Evolutionary conservation across 2,329 filamentous ascomycete species (phyloP).

Genomic region (Trichoderma sp.): DNA sequence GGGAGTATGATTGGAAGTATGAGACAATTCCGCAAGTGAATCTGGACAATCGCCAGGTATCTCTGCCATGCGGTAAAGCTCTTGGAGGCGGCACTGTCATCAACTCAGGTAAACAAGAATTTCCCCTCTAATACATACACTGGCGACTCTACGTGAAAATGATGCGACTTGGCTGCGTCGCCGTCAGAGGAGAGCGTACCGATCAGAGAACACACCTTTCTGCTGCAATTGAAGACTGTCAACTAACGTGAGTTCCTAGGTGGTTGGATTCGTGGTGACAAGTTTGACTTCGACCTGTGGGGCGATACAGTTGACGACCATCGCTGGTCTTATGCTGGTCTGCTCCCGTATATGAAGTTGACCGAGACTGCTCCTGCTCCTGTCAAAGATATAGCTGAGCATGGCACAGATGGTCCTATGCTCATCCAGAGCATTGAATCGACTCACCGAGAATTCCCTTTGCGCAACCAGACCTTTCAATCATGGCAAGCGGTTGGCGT

Average conservation of each 20-base stretch:
- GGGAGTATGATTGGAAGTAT: constrained; percentile 38
- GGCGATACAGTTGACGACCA: constrained; percentile 34
- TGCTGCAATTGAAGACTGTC: not conserved
- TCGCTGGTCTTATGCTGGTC: constrained; percentile 46
- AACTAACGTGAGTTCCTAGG: constrained; percentile 22
- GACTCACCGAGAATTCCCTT: constrained; percentile 39
- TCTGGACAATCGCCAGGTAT: constrained; percentile 28
- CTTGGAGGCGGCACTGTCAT: constrained; percentile 42
- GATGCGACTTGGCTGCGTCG: not conserved
- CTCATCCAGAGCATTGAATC: constrained; percentile 33
- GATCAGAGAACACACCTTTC: not conserved
- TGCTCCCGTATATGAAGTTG: constrained; percentile 47
- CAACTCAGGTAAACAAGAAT: constrained; percentile 34
- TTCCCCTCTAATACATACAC: not conserved
- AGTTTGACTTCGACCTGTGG: constrained; percentile 49
- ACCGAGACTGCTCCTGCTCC: constrained; percentile 38
- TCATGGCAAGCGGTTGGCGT: constrained; percentile 44
- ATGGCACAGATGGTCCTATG: constrained; percentile 41
- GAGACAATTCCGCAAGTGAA: constrained; percentile 32
- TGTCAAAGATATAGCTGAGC: constrained; percentile 35
- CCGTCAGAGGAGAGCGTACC: not conserved
- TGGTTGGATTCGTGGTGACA: constrained; percentile 45
- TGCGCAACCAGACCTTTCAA: constrained; percentile 37
- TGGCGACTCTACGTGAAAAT: not conserved
- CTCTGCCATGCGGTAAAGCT: constrained; percentile 36